Base-by-base conservation (phyloP, 2,329 filamentous ascomycete genomes). In the Parascedosporium putredinis region DNA sequence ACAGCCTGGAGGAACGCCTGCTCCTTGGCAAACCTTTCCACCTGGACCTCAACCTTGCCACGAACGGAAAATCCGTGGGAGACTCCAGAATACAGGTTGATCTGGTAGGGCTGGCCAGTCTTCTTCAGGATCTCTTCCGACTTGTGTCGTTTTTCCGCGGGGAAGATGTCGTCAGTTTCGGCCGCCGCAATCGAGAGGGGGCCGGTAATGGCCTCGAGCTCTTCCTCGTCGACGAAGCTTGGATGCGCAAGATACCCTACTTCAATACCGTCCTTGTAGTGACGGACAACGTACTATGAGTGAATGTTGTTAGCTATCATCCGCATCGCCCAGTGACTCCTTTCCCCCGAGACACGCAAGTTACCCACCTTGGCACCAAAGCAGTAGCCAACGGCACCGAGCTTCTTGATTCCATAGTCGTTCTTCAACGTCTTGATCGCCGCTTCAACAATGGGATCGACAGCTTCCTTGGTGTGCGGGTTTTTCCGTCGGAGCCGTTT, bases 1-100 rank as follows among this genome's bases (percentile, higher is more conserved):
- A 89, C 72, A 31, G 86, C 86, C 72, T 93, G 88, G 55, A 74
- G 59, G 62, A 93, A 93, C 4, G 88, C 87, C 67, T 84, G 79
- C 67, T 94, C 86, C 75, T 88, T 90, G 33, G 85, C 83, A 58
- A 76, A 91, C 63, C 76, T 80, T 59, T 77, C 64, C 43, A 69
- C 55, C 62, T 73, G 74, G 54, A 81, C 73, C 53, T 59, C 73
- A 27, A 75, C 52, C 60, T 93, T 84, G 24, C 72, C 74, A 50
- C 86, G 78, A 2, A 89, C 81, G 7, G 81, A 73, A 59, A 93
- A 95, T 0, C 88, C 88, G 64, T 94, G 88, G 50, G 67, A 65
- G 25, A 87, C 80, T 50, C 79, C 79, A 2, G 78, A 80, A 71
- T 78, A 93, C 7, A 94, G 70, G 63, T 76, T 86, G 63, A 93